Evolutionary conservation across 148 eudicot species (phyloP).

Genomic region (Pharnaceum exiguum): DNA sequence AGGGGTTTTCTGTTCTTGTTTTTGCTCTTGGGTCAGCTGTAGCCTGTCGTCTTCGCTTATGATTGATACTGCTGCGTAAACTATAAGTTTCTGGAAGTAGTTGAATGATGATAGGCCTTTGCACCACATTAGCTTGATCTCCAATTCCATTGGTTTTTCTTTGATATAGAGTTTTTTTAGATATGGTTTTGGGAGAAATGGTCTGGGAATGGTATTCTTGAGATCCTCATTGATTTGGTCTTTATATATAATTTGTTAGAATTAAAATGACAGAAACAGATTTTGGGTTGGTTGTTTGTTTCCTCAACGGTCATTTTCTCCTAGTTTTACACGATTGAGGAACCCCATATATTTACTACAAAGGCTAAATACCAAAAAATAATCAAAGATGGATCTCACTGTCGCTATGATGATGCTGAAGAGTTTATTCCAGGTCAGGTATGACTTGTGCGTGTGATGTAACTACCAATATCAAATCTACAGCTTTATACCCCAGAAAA

Average conservation of each 20-base stretch:
- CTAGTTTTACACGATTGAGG: conserved; percentile 3
- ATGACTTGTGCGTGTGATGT: too few relatives aligned
- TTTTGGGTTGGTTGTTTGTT: background rate
- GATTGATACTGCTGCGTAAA: conserved; percentile 31
- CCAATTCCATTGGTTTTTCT: conserved; percentile 14
- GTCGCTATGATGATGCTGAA: too few relatives aligned
- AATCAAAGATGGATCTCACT: too few relatives aligned
- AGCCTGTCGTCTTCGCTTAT: conserved; percentile 8
- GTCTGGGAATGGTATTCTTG: background rate
- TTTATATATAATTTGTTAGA: background rate
- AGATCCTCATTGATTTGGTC: background rate
- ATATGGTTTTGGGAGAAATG: background rate
- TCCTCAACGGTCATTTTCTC: conserved; percentile 19
- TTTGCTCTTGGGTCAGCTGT: conserved; percentile 15
- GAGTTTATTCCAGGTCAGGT: too few relatives aligned
- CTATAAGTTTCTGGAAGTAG: conserved; percentile 44
- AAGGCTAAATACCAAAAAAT: too few relatives aligned
- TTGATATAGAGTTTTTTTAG: background rate
- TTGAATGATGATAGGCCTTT: conserved; percentile 41
- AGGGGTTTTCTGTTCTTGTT: conserved; percentile 41
- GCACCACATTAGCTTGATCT: conserved; percentile 33
- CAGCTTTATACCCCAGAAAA: too few relatives aligned
- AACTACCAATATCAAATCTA: too few relatives aligned
- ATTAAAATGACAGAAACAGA: too few relatives aligned
- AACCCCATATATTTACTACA: too few relatives aligned